Conservation (phyloP, 23 red algal genomes). For the Chondrus crispus region DNA sequence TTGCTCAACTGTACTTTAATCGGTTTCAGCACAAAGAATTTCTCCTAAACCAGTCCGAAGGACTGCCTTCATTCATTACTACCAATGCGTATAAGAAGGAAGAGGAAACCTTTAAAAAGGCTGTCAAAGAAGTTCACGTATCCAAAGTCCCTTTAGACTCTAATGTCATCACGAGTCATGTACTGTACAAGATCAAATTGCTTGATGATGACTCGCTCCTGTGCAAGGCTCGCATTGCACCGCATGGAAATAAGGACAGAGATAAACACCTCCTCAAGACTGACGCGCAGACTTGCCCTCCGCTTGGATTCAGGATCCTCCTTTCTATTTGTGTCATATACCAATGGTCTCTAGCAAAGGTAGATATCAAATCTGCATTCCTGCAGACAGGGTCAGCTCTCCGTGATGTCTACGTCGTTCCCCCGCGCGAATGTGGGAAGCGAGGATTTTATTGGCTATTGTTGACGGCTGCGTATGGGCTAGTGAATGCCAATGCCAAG, state of each 20-base stretch:
- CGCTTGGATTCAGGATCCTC: background rate
- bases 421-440: constrained; percentile 3
- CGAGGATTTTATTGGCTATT: constrained; percentile 5
- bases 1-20: background rate
- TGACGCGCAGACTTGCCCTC: background rate
- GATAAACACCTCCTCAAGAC: background rate
- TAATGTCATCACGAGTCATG: background rate
- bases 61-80: background rate
- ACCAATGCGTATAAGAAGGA: background rate
- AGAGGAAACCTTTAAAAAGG: background rate
- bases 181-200: background rate
- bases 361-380: constrained; percentile 38
- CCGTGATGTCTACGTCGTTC: constrained; percentile 28
- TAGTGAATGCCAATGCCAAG: constrained; percentile 38
- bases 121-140: background rate
- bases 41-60: background rate
- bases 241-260: background rate
- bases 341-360: constrained; percentile 17
- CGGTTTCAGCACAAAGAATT: background rate
- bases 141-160: background rate
- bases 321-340: background rate
- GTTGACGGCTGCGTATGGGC: constrained; percentile 44
- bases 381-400: constrained; percentile 9
- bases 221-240: background rate
- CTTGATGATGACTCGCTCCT: background rate